Base-by-base conservation (phyloP, 1,139 yeast genomes). In the Yamadazyma siamensis region DNA sequence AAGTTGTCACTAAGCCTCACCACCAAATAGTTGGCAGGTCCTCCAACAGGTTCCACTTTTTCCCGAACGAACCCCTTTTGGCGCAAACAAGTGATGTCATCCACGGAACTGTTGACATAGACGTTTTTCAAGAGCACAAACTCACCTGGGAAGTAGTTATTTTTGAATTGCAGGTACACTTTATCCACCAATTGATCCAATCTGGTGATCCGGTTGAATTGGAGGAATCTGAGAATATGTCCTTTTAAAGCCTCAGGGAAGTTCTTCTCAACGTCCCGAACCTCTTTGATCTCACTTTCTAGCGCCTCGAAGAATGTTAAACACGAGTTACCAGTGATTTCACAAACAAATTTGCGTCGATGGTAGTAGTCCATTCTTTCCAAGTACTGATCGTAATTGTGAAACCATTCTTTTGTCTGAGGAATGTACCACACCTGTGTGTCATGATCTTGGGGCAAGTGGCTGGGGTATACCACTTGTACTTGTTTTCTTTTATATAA, bases 191-290 rank as follows among this genome's bases (percentile, higher is more conserved):
- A 67, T 39, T 77, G 78, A 54, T 91, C 97, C 31, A 91, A 71
- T 45, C 98, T 71, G 21, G 94, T 78, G n/a, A 78, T 79, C 17
- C 83, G 72, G 42, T 88, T 83, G 51, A 87, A 88, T 52, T 89
- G 96, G 13, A 89, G 71, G 46, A 75, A 80, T 39, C 95, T 65
- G 23, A 94, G 73, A 15, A 91, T 85, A 18, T 96, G 98, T 50
- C 88, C 96, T 46, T 89, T 80, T 32, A 89, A 69, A 19, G 94
- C 85, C 44, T 89, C 94, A 2, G 98, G 98, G 53, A 91, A 91
- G 51, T 77, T 76, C 38, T 71, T 68, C 47, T 88, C 95, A 35
- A 89, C 88, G 39, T 75, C 80, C 39, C 66, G 65, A 49, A 81
- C 75, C 54, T 83, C 91, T 39, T 67, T 71, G 29, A 44, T 44